Percentiles rank a stretch among this genome's conserved stretches.
Conservation (phyloP, 768 basidiomycete genomes). For the Suillus cothurnatus region DNA sequence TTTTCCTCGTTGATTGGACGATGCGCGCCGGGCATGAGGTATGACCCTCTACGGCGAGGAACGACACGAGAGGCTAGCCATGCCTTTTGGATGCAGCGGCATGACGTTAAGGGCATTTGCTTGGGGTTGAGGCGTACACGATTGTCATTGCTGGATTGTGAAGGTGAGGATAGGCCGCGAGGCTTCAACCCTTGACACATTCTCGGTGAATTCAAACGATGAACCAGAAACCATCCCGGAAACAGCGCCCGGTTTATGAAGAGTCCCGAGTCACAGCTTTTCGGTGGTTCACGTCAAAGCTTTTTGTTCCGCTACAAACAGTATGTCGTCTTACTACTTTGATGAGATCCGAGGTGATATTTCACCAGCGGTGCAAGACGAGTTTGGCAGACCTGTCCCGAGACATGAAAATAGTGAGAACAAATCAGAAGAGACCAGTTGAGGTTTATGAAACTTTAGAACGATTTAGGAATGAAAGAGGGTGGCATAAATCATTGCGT, state of each 20-base stretch:
- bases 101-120: constrained; percentile 10
- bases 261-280: constrained; percentile 31
- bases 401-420: constrained; percentile 28
- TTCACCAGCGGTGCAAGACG: constrained; percentile 28
- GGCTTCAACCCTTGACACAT: constrained; percentile 30
- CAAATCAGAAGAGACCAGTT: constrained; percentile 13
- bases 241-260: constrained; percentile 32
- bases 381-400: constrained; percentile 37
- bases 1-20: constrained; percentile 63
- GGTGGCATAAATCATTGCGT: constrained; percentile 14
- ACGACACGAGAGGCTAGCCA: constrained; percentile 62
- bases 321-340: constrained; percentile 23
- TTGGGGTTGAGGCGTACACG: constrained; percentile 6
- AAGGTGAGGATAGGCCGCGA: constrained; percentile 21
- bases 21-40: constrained; percentile 68
- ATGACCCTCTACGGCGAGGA: constrained; percentile 44
- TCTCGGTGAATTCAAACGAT: constrained; percentile 15
- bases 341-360: constrained; percentile 37
- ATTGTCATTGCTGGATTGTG: constrained; percentile 10
- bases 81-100: constrained; percentile 40
- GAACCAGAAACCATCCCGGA: constrained; percentile 16
- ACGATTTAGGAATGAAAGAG: constrained; percentile 35
- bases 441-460: constrained; percentile 36
- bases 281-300: constrained; percentile 32
- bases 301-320: constrained; percentile 18